phyloP scores from a whole-genome alignment of 257 asterid species.

The Ilex aquifolium region DNA sequence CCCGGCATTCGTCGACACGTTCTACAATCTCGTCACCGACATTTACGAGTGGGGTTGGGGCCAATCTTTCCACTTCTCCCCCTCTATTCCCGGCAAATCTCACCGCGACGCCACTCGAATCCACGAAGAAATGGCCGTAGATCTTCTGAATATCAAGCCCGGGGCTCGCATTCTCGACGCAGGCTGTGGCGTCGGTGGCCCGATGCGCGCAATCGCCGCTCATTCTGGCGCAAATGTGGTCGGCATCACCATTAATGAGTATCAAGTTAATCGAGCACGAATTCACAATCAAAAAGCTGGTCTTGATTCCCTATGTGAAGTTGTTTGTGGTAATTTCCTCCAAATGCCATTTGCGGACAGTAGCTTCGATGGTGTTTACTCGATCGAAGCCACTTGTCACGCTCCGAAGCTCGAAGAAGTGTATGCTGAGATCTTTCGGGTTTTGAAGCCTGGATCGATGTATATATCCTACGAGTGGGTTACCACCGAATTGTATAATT shows the following conservation, averaged over 20 bases:
- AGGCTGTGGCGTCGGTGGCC: background rate
- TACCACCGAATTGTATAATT: background rate
- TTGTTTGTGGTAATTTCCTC: conserved; percentile 1
- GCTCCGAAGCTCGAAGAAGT: conserved; percentile 2
- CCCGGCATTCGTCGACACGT: conserved; percentile 1
- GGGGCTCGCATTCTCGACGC: conserved; percentile 1
- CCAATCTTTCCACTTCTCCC: conserved; percentile 2
- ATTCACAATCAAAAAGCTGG: background rate
- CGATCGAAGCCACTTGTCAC: conserved; percentile 1
- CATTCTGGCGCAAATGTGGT: background rate
- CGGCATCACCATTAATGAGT: background rate
- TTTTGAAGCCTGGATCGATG: background rate
- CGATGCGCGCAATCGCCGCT: background rate
- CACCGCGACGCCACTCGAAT: background rate
- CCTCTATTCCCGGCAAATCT: background rate
- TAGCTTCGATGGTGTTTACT: background rate
- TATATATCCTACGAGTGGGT: background rate
- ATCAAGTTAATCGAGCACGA: background rate
- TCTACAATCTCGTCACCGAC: conserved; percentile 4
- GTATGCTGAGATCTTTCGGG: background rate
- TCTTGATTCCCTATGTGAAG: background rate
- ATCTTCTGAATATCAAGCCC: background rate
- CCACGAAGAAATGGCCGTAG: background rate
- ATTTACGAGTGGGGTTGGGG: conserved; percentile 5
- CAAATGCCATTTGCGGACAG: background rate